phyloP scores from a whole-genome alignment of 2,329 filamentous ascomycete species.

The Colletotrichum eremochloae region DNA sequence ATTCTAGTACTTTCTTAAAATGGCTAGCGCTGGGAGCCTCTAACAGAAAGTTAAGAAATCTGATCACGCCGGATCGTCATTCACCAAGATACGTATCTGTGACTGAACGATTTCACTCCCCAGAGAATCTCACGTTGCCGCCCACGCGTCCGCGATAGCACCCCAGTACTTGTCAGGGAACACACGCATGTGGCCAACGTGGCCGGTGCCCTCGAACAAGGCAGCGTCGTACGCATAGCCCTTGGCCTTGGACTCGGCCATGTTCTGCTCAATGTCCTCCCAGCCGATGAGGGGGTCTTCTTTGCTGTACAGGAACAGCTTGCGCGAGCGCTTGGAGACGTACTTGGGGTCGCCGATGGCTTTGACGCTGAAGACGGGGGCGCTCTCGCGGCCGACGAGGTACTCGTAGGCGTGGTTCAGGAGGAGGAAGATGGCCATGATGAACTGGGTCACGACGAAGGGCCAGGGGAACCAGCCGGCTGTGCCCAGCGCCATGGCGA shows the following conservation, averaged over 20 bases:
- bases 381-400: conserved; percentile 55
- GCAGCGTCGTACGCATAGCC: conserved; percentile 65
- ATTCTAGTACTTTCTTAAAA: neutral
- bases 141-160: conserved; percentile 52
- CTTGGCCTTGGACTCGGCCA: conserved; percentile 58
- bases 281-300: conserved; percentile 69
- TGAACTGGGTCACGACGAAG: conserved; percentile 59
- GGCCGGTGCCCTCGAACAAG: conserved; percentile 68
- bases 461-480: conserved; percentile 63
- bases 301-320: conserved; percentile 71
- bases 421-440: conserved; percentile 61
- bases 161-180: conserved; percentile 71
- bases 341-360: conserved; percentile 38
- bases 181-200: conserved; percentile 72
- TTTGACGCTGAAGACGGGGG: conserved; percentile 48
- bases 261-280: conserved; percentile 68
- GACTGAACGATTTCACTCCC: neutral
- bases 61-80: neutral
- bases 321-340: conserved; percentile 54
- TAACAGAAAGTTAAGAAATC: neutral
- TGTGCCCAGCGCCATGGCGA: conserved; percentile 65
- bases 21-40: too few relatives aligned
- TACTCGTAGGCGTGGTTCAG: conserved; percentile 52
- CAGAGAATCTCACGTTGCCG: conserved; percentile 10
- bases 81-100: too few relatives aligned